Base-by-base conservation (phyloP, 805 yeast genomes). In the Priceomyces fermenticarens region DNA sequence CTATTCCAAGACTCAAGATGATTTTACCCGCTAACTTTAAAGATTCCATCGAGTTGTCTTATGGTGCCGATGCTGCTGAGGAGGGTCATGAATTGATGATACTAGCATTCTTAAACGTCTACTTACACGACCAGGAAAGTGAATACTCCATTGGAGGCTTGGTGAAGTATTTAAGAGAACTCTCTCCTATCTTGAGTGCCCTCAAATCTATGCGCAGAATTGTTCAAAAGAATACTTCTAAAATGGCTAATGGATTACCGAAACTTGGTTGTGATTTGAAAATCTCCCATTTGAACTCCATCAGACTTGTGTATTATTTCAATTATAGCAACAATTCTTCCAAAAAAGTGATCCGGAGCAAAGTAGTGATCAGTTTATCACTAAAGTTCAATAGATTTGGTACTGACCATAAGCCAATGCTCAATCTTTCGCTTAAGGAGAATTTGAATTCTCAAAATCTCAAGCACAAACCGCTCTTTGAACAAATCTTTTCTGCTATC, bases 381-480 rank as follows among this genome's bases (percentile, higher is more conserved):
- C 60, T 63, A 47, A 58, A 48, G 46, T 44, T 42, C 23, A 65
- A 67, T 48, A 62, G 56, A 43, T 69, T 70, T 38, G 59, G 58
- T 34, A 47, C 44, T 15, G 40, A 35, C 10, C 41, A 46, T 34
- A 41, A 53, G 45, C 43, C 58, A 46, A 35, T 58, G 39, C 36
- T 49, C 37, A 54, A 61, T 45, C 49, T 68, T 5, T 62, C 67
- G 11, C 51, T 68, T 55, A 60, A 58, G 34, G 70, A 68, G 28
- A 68, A 67, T 47, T 56, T 68, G 42, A 64, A 58, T 41, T 47
- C 62, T 14, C 60, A 59, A 41, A 67, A 67, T 45, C 39, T 66
- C 35, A 66, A 67, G 52, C 64, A 62, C 44, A 67, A 66, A 42
- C 54, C 54, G 39, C 51, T 70, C 33, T 68, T 70, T 47, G 75